A percentile compares a stretch with the other conserved stretches of the same genome.
Conservation (phyloP, 306 rosid species). For the Senna siamea region DNA sequence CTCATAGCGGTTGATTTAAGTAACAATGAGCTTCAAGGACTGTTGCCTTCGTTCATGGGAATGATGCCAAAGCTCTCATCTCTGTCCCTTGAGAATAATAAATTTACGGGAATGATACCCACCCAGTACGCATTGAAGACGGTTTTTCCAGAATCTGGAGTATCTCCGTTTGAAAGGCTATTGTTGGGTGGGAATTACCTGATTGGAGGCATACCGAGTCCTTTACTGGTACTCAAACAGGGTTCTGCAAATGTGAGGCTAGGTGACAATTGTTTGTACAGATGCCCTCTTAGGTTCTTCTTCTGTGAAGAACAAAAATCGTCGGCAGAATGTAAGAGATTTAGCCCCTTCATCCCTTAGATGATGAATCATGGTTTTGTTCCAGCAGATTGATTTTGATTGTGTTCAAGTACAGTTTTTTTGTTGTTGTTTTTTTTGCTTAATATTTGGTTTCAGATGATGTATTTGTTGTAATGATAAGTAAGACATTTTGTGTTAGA, state of each 20-base stretch:
- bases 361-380: not conserved
- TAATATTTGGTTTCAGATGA: no score
- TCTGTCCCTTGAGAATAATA: conserved; percentile 71
- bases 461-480: no score
- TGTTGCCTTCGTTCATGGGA: conserved; percentile 63
- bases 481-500: no score
- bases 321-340: conserved; percentile 45
- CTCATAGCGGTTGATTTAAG: conserved; percentile 77
- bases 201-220: conserved; percentile 70
- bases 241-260: conserved; percentile 70
- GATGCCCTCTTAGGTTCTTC: conserved; percentile 73
- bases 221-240: conserved; percentile 52
- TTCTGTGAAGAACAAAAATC: conserved; percentile 82
- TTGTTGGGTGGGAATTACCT: conserved; percentile 74
- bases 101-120: conserved; percentile 74
- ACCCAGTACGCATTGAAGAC: conserved; percentile 68
- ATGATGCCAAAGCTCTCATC: conserved; percentile 77
- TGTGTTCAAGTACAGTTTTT: no score
- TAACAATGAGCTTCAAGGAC: conserved; percentile 61
- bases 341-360: conserved; percentile 55
- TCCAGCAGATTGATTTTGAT: no score
- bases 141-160: conserved; percentile 54
- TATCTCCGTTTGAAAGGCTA: conserved; percentile 64
- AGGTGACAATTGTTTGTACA: conserved; percentile 65
- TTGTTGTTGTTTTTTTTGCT: no score